Base-by-base conservation (phyloP, 2,329 filamentous ascomycete genomes). In the Tympanopsis confertula region DNA sequence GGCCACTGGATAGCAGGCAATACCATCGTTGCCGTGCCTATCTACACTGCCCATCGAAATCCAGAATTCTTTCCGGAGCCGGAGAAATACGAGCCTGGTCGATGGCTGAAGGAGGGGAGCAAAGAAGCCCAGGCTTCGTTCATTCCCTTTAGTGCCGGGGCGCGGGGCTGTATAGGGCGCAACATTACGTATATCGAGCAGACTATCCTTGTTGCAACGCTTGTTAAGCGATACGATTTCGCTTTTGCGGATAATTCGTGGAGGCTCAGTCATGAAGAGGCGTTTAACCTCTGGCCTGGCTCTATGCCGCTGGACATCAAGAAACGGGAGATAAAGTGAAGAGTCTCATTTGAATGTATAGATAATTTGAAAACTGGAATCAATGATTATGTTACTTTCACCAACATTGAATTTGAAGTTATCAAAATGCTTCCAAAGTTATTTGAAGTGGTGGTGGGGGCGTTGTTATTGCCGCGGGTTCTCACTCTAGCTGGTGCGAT, bases 101-200 rank as follows among this genome's bases (percentile, higher is more conserved):
- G 30, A 17, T 33, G 30, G 30, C 15, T 33, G 10, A 15, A 13
- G 15, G 30, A 33, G 10, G 30, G 30, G 12, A 15, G 10, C 7
- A 18, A 13, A 7, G 7, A 33, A 13, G 7, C 17, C 10, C 30
- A 17, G 15, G 12, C 10, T 13, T 10, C 15, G 30, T 33, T 33
- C 15, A 13, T 33, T 17, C 30, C 30, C 7, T 33, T 33, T 18
- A 13, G 12, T 33, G 15, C 30, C 15, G 30, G 30, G 7, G 30
- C 12, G 10, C 30, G 30, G 7, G 30, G 30, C 12, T 33, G 30
- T 15, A 28, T 50, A 5, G 47, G 47, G 1, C 49, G 56, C 20
- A 59, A 58, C 20, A 57, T 59, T 13, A 53, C 50, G 3, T 54
- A 66, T 39, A 47, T 70, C 5, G 65, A 70, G 47, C 64, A 70